phyloP scores from a whole-genome alignment of 2,329 filamentous ascomycete species.

The Epichloe scottii region DNA sequence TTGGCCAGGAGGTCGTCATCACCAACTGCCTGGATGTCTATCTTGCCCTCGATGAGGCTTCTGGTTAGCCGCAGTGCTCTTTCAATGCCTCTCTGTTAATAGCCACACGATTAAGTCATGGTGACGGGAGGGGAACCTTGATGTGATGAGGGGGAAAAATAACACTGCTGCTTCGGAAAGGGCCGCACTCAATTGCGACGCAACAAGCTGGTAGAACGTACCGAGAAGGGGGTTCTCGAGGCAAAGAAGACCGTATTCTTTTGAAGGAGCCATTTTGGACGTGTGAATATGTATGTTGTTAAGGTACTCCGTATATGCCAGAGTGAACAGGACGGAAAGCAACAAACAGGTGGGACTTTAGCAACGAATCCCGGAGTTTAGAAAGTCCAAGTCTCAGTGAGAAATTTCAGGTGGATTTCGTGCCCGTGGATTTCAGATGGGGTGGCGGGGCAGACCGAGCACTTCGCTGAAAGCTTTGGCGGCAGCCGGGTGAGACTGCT shows the following conservation, averaged over 20 bases:
- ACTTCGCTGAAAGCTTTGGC: neutral
- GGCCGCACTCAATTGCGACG: neutral
- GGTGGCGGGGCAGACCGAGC: neutral
- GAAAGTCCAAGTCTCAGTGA: slow-evolving; percentile 11
- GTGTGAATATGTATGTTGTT: neutral
- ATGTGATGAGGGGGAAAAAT: neutral
- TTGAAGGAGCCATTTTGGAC: slow-evolving; percentile 51
- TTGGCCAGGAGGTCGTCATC: slow-evolving; percentile 77
- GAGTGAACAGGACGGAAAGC: neutral
- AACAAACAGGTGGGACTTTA: neutral
- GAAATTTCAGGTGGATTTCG: slow-evolving; percentile 1
- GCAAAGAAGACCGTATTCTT: slow-evolving; percentile 81
- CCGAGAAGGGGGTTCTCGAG: slow-evolving; percentile 96
- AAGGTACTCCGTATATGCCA: too few relatives aligned
- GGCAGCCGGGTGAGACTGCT: too few relatives aligned
- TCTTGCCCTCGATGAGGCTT: neutral
- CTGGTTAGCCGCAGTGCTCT: neutral
- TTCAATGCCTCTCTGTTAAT: neutral
- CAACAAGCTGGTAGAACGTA: slow-evolving; percentile 28
- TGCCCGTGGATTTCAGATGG: slow-evolving; percentile 1
- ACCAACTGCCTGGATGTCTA: slow-evolving; percentile 84
- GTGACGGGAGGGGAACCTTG: neutral
- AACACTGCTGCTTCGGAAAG: neutral
- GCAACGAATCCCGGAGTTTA: neutral
- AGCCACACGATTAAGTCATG: neutral